phyloP scores from a whole-genome alignment of 192 early-diverging fungal species.

The Lobosporangium transversale region DNA sequence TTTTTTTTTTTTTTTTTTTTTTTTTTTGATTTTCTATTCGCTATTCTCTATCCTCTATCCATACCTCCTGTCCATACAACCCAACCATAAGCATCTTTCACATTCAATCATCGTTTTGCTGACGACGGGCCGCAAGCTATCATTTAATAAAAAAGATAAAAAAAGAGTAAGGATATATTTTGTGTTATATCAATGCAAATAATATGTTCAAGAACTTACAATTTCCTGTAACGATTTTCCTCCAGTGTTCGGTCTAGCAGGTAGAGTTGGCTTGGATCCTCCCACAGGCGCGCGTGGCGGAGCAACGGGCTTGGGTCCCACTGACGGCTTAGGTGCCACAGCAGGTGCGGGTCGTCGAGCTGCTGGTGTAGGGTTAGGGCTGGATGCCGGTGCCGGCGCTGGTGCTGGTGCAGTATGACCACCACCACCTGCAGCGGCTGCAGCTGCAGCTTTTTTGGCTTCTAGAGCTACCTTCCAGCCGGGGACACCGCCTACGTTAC shows the following conservation, averaged over 20 bases:
- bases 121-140: conserved; percentile 15
- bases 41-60: too few species aligned
- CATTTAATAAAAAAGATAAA: neutral
- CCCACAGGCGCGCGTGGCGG: conserved; percentile 38
- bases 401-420: conserved; percentile 17
- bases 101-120: conserved; percentile 7
- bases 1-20: neutral
- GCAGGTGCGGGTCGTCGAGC: conserved; percentile 38
- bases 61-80: too few species aligned
- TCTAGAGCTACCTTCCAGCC: conserved; percentile 67
- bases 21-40: neutral
- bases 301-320: conserved; percentile 33
- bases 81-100: too few species aligned
- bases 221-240: conserved; percentile 48
- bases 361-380: conserved; percentile 39
- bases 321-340: conserved; percentile 36
- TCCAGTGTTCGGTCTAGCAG: conserved; percentile 40
- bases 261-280: conserved; percentile 38
- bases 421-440: conserved; percentile 36
- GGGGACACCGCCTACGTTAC: conserved; percentile 56
- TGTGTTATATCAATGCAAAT: neutral
- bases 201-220: conserved; percentile 41
- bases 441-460: conserved; percentile 63
- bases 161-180: neutral
- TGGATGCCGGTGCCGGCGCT: conserved; percentile 20